Conservation (phyloP, 441 rosid genomes). For the Erodium chrysanthum region DNA sequence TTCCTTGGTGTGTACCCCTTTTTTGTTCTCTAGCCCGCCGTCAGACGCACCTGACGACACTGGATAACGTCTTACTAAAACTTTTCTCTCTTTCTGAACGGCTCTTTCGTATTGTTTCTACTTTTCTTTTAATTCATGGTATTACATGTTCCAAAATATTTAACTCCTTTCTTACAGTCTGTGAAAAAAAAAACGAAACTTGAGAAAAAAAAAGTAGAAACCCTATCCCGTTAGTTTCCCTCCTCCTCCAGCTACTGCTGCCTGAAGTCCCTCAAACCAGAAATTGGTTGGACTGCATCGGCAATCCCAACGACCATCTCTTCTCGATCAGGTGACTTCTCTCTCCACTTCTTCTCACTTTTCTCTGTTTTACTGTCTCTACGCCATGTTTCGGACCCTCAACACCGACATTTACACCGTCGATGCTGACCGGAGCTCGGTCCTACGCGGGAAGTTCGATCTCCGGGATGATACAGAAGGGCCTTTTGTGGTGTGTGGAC, state of each 20-base stretch:
- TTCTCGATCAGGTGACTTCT: background rate
- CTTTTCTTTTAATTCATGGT: too few relatives aligned
- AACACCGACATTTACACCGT: slow-evolving; percentile 1
- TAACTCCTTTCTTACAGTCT: too few relatives aligned
- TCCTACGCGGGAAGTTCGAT: background rate
- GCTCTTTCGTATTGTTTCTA: too few relatives aligned
- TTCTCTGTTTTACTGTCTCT: too few relatives aligned
- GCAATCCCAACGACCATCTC: background rate
- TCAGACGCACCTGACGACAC: too few relatives aligned
- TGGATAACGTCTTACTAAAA: too few relatives aligned
- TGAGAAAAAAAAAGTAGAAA: background rate
- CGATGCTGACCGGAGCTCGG: background rate
- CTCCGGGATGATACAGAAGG: background rate
- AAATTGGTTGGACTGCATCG: background rate
- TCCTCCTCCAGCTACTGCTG: background rate
- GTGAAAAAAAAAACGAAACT: too few relatives aligned
- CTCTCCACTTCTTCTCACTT: background rate
- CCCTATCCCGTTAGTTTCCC: background rate
- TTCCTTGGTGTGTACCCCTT: too few relatives aligned
- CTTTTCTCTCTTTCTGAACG: too few relatives aligned
- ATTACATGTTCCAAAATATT: too few relatives aligned
- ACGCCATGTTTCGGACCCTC: background rate
- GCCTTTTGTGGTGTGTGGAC: background rate
- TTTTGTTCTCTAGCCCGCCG: too few relatives aligned
- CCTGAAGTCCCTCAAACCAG: background rate